These are phyloP conservation scores for Chlorella variabilis DNA, from an alignment of 163 green algal species.

Conservation along the genomic window DNA sequence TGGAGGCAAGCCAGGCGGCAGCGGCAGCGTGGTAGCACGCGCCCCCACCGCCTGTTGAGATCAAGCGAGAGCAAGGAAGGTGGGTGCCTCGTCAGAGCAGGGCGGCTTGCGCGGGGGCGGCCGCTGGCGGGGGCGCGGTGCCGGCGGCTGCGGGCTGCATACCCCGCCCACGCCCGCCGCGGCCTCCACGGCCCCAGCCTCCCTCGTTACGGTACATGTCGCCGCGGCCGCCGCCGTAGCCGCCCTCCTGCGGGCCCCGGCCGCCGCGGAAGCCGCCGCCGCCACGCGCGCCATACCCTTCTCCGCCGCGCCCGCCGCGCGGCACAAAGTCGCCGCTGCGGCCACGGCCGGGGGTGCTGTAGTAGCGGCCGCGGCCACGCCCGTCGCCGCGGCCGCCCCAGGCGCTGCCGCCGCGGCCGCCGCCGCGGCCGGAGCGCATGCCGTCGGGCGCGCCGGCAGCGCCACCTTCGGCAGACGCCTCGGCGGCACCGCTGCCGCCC, in stretches of 20 bases:
- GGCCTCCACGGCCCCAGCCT: background rate
- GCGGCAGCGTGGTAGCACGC: background rate
- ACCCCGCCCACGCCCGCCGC: background rate
- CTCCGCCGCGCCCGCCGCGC: conserved; percentile 6
- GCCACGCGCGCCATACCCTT: background rate
- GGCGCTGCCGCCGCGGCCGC: conserved; percentile 2
- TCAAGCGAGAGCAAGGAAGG: background rate
- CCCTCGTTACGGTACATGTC: background rate
- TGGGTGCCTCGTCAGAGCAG: background rate
- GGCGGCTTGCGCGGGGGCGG: background rate
- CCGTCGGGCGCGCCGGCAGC: background rate
- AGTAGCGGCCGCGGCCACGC: background rate
- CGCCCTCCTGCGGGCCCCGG: background rate
- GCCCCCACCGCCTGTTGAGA: background rate
- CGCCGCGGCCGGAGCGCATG: conserved; percentile 16
- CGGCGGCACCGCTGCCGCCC: background rate
- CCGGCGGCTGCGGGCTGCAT: background rate
- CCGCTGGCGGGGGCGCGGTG: background rate
- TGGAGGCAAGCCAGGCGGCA: background rate
- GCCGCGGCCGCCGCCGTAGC: background rate
- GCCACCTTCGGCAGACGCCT: background rate
- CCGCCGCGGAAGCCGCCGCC: conserved; percentile 10
- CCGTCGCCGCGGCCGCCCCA: conserved; percentile 22
- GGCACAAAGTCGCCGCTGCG: conserved; percentile 9
- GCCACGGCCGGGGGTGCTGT: background rate